Conservation (phyloP, 805 yeast species). For the Yarrowia alimentaria region DNA sequence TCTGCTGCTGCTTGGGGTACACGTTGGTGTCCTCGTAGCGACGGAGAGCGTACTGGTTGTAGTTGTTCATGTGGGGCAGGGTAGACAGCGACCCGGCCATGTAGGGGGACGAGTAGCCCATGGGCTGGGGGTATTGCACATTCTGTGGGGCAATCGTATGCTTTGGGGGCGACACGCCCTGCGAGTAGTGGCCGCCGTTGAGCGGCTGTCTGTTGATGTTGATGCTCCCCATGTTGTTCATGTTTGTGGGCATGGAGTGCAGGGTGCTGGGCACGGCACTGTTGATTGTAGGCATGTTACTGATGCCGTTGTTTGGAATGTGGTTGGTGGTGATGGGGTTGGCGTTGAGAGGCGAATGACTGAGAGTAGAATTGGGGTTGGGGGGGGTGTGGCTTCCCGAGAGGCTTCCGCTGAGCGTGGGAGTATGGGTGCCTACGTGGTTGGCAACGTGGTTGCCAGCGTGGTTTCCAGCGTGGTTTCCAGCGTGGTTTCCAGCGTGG, state of each 20-base stretch:
- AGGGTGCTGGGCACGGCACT: constrained; percentile 23
- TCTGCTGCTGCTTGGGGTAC: constrained; percentile 12
- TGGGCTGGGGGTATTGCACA: constrained; percentile 25
- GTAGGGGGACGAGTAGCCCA: constrained; percentile 5
- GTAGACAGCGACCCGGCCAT: constrained; percentile 6
- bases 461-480: too few species aligned
- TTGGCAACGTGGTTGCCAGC: too few species aligned
- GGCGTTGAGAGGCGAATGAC: constrained; percentile 20
- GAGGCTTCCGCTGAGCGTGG: neutral
- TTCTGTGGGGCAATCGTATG: constrained; percentile 15
- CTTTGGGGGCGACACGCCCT: constrained; percentile 28
- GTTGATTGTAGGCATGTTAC: constrained; percentile 21
- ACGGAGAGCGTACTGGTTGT: constrained; percentile 18
- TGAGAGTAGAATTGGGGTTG: constrained; percentile 14
- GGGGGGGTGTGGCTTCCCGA: constrained; percentile 8
- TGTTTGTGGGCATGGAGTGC: constrained; percentile 24
- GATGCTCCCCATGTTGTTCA: constrained; percentile 6
- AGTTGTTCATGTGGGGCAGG: constrained; percentile 26
- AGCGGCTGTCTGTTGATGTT: constrained; percentile 6
- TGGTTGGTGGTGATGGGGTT: constrained; percentile 8
- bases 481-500: neutral
- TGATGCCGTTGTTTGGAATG: constrained; percentile 11
- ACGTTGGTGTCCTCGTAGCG: constrained; percentile 12
- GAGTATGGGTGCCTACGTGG: constrained; percentile 7
- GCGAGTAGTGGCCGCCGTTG: constrained; percentile 14